Base-by-base conservation (phyloP, 2,329 filamentous ascomycete genomes). In the Claviceps pazoutovae region DNA sequence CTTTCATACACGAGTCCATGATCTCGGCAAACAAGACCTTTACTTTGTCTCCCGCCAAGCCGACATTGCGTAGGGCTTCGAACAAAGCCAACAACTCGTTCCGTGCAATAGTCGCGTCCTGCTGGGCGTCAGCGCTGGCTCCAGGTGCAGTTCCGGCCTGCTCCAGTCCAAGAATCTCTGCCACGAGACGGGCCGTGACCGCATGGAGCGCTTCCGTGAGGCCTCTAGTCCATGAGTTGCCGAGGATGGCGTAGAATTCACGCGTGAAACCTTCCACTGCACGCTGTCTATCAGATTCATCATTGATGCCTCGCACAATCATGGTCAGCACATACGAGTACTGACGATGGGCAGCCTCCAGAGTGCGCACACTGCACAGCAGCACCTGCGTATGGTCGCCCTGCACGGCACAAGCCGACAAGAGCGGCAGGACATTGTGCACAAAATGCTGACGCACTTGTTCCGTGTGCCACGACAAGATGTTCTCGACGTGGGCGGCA, bases 1-100 rank as follows among this genome's bases (percentile, higher is more conserved):
- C 70, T 44, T 74, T 74, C 72, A 89, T 80, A 53, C 83, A 72
- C 38, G 69, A 68, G 61, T 88, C 76, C 73, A 88, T 82, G 26
- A 84, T 74, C 63, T 84, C 80, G 16, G 84, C 86, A 59, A 88
- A 83, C 38, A 85, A 71, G 34, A 84, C 75, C 60, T 88, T 82
- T 49, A 86, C 85, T 48, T 71, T 73, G 59, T 86, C 81, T 26
- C 83, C 83, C 1, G 81, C 81, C 17, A 89, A 68, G 0, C 85
- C 86, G 21, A 88, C 79, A 46, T 76, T 73, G 57, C 76, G 70
- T 16, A 89, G 68, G 8, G 78, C 75, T 48, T 76, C 73, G 2
- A 85, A 68, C 17, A 87, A 66, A 42, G 71, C 62, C 34, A 79
- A 65, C 46, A 86, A 66, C 48, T 78, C 74, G 36, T 71, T 67